Conservation (phyloP, 1,284 basidiomycete species). For the Naganishia sp. region DNA sequence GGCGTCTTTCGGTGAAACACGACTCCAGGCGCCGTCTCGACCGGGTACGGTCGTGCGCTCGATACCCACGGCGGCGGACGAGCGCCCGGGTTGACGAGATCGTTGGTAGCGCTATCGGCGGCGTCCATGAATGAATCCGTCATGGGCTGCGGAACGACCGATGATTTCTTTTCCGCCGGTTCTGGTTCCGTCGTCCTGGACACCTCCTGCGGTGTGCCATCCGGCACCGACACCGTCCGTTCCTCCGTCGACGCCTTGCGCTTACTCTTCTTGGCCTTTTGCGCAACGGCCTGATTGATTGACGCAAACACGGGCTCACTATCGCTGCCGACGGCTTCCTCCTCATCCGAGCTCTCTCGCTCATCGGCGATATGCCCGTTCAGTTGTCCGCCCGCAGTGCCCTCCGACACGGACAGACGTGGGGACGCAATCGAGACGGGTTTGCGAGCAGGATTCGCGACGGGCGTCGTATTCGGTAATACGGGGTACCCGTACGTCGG, state of each 20-base stretch:
- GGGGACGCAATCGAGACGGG: neutral
- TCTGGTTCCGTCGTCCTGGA: too few relatives aligned
- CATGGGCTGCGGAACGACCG: neutral
- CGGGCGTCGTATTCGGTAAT: neutral
- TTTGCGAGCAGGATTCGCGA: neutral
- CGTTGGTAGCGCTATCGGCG: neutral
- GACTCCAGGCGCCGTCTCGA: slow-evolving; percentile 11
- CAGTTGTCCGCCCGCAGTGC: neutral
- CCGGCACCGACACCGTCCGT: neutral
- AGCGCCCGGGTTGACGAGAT: neutral
- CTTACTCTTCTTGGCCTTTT: slow-evolving; percentile 20
- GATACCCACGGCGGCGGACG: slow-evolving; percentile 1
- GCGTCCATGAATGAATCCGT: slow-evolving; percentile 15
- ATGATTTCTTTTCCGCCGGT: neutral
- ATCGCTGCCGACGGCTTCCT: slow-evolving; percentile 6
- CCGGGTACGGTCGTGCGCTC: slow-evolving; percentile 4
- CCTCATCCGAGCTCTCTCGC: neutral
- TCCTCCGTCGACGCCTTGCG: neutral
- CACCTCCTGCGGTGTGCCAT: neutral
- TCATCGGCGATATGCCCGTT: neutral
- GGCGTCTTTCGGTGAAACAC: slow-evolving; percentile 5
- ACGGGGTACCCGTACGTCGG: slow-evolving; percentile 20
- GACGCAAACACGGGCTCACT: slow-evolving; percentile 31
- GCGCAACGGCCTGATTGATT: slow-evolving; percentile 22
- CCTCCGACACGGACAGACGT: slow-evolving; percentile 3